Evolutionary conservation across 208 protist genomes (phyloP).

Genomic region (Leishmania guyanensis): DNA sequence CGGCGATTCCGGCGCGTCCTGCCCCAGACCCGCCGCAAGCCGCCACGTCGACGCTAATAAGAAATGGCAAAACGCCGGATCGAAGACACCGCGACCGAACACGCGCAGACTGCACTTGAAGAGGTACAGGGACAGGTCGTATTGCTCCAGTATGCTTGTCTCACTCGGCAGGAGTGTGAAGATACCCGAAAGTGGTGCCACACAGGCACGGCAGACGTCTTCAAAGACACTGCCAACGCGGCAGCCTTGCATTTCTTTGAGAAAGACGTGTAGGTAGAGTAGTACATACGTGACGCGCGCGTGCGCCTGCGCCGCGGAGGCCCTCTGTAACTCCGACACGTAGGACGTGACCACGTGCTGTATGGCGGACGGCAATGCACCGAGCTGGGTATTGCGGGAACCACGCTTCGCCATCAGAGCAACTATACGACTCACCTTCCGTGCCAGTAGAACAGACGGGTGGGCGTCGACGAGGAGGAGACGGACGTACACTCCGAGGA

Average conservation of each 20-base stretch:
- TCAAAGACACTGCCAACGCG: slow-evolving; percentile 57
- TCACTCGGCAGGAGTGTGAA: slow-evolving; percentile 31
- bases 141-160: slow-evolving; percentile 31
- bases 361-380: slow-evolving; percentile 42
- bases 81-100: slow-evolving; percentile 75
- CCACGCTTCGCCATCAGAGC: slow-evolving; percentile 60
- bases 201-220: slow-evolving; percentile 41
- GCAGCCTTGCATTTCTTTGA: slow-evolving; percentile 67
- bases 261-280: slow-evolving; percentile 60
- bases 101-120: slow-evolving; percentile 78
- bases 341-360: slow-evolving; percentile 39
- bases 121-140: slow-evolving; percentile 57
- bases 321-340: slow-evolving; percentile 13
- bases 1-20: slow-evolving; percentile 5
- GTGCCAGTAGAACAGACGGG: slow-evolving; percentile 38
- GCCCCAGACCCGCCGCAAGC: slow-evolving; percentile 34
- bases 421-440: slow-evolving; percentile 63
- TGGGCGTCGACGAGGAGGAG: slow-evolving; percentile 36
- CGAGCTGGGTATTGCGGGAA: slow-evolving; percentile 29
- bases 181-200: slow-evolving; percentile 50
- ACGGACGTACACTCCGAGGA: slow-evolving; percentile 45
- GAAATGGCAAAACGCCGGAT: slow-evolving; percentile 56
- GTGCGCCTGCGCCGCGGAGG: slow-evolving; percentile 8
- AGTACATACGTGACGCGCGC: slow-evolving; percentile 40
- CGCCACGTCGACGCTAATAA: slow-evolving; percentile 53